Evolutionary conservation across 345 rosid species (phyloP), one percentile per base, ranked within the genome.

Genomic region (Cardamine resedifolia): DNA sequence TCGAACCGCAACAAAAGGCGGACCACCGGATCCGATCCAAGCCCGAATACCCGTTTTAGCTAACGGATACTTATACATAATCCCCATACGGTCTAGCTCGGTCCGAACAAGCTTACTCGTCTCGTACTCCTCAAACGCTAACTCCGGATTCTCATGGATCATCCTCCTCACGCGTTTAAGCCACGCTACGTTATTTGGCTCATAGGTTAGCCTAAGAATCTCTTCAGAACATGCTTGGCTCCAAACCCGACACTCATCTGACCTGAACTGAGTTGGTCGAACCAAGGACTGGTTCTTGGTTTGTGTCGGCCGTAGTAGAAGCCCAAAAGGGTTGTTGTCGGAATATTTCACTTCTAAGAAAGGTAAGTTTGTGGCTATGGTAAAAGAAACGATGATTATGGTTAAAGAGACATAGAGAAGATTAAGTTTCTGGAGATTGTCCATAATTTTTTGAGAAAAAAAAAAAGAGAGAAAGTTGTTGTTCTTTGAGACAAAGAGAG

Each of bases 31-130:
- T 41, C 96, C 96, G 65, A 90, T 50, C 88, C 82, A 82, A 41
- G 91, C 92, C 81, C 93, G 82, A 52, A 87, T 81, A 72, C 93
- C 96, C 71, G 96, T 87, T 85, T 75, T 73, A 6, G 96, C 96
- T 48, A 87, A 30, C 10, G 93, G 91, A 65, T 83, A 78, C 18
- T 33, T 80, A 47, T 84, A 90, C 45, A 12, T 9, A 8, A 90
- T 85, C 41, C 68, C 89, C 85, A 90, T 36, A 41, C 75, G 74
- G 21, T 85, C 89, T 50, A 90, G 58, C 83, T 87, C 93, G 4
- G 66, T 53, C 50, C 96, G 52, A 14, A 90, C 76, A 28, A 90
- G 66, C 75, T 61, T 78, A 58, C 93, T 90, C 7, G 96, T 90
- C 76, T 83, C 84, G 4, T 75, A 44, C 56, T 90, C 96, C 31